Conservation (phyloP, 176 grass and related monocot genomes). For the Puccinellia tenuiflora region DNA sequence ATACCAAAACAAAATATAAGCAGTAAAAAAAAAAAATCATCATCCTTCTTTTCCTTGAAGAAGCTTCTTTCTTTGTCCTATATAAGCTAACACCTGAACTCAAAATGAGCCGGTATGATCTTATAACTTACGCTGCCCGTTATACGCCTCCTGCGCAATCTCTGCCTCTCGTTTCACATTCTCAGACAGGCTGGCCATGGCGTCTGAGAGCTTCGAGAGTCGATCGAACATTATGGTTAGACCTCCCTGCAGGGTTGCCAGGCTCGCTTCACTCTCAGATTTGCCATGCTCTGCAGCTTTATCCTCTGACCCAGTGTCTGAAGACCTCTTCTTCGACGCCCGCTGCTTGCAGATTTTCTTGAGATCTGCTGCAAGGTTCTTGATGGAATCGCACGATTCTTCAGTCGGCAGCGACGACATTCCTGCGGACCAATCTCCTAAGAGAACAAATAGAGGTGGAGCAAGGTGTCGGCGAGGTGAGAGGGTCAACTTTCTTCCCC, state of each 20-base stretch:
- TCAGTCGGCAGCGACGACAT: slow-evolving; percentile 17
- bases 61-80: slow-evolving; percentile 2
- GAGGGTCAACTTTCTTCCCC: slow-evolving; percentile 28
- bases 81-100: neutral
- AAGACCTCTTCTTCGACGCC: slow-evolving; percentile 20
- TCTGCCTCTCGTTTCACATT: slow-evolving; percentile 50
- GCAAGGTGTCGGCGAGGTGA: slow-evolving; percentile 44
- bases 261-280: neutral
- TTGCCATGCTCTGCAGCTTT: neutral
- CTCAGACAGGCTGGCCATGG: slow-evolving; percentile 43
- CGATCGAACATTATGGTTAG: slow-evolving; percentile 45
- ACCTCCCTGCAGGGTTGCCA: slow-evolving; percentile 37
- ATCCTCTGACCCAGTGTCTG: neutral
- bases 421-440: slow-evolving; percentile 37
- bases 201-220: slow-evolving; percentile 44
- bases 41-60: neutral
- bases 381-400: slow-evolving; percentile 42
- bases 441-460: slow-evolving; percentile 59
- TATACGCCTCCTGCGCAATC: slow-evolving; percentile 37
- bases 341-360: slow-evolving; percentile 30
- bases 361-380: slow-evolving; percentile 30
- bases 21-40: neutral
- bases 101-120: neutral
- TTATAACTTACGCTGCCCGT: neutral
- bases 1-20: neutral